Evolutionary conservation across 2,329 filamentous ascomycete species (phyloP), one percentile per base, ranked within the genome.

Genomic region (Botrytis fragariae): DNA sequence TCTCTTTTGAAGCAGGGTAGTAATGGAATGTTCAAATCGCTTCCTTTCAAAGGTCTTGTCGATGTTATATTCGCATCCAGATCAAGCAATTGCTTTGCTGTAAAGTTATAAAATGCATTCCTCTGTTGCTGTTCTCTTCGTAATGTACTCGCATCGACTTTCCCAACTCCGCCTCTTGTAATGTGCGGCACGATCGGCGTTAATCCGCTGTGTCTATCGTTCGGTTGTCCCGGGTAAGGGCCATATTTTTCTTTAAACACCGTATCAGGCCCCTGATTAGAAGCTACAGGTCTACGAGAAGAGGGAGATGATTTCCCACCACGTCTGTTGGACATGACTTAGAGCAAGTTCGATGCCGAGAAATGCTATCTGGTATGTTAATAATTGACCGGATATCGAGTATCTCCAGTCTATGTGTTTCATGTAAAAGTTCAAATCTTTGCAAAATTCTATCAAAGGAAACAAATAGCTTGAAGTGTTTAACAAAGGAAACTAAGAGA

Each of bases 41-140:
- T 57, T 42, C 4, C 35, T 48, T 57, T 68, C 48, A 68, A 42
- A 42, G 37, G 32, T 57, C 64, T 68, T 25, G 48, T 32, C 18
- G 48, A 42, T 25, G 65, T 68, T 42, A 68, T 57, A 42, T 68
- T 68, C 37, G 65, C 65, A 42, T 68, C 65, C 37, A 68, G 44
- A 57, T 68, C 65, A 57, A 68, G 65, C 29, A 68, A 51, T 39
- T 68, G 16, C 39, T 68, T 68, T 20, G 65, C 65, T 57, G 65
- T 57, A 57, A 68, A 68, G 35, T 37, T 51, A 16, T 42, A 25
- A 42, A 32, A 68, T 1, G 10, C 10, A 22, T 4, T 5, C 42
- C n/a, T 57, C 37, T 69, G 65, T 20, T 12, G 54, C 48, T 42
- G 16, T 69, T 42, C 51, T 22, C 65, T n/a, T 14, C 25, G n/a